Evolutionary conservation across 345 rosid genomes (phyloP).

Genomic region (Crucihimalaya himalaica): DNA sequence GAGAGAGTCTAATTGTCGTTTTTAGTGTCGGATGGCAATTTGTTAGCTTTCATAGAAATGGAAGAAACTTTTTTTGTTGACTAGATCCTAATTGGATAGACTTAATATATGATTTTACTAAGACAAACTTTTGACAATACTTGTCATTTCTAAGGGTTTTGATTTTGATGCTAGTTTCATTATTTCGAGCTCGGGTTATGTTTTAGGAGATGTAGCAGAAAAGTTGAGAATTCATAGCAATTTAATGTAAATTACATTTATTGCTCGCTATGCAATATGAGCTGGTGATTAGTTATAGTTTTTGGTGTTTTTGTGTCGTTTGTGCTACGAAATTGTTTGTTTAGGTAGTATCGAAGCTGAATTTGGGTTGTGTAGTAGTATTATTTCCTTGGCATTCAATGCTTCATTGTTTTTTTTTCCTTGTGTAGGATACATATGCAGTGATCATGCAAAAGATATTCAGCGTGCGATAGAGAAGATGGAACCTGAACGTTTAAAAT

Average conservation of each 20-base stretch:
- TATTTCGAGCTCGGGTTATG: neutral
- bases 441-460: constrained; percentile 32
- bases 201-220: neutral
- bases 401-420: neutral
- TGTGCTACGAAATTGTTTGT: neutral
- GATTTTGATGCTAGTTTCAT: constrained; percentile 1
- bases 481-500: constrained; percentile 38
- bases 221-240: neutral
- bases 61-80: constrained; percentile 30
- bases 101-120: neutral
- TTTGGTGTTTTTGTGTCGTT: neutral
- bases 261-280: neutral
- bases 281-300: constrained; percentile 6
- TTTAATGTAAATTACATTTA: neutral
- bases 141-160: neutral
- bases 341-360: neutral
- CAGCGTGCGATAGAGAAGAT: constrained; percentile 26
- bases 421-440: constrained; percentile 16
- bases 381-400: constrained; percentile 11
- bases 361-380: neutral
- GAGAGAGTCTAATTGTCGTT: neutral
- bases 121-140: neutral
- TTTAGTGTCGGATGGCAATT: neutral
- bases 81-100: constrained; percentile 26
- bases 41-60: neutral